Evolutionary conservation across 306 rosid species (phyloP), one percentile per base, ranked within the genome.

Genomic region (barrel medic (Medicago truncatula)): DNA sequence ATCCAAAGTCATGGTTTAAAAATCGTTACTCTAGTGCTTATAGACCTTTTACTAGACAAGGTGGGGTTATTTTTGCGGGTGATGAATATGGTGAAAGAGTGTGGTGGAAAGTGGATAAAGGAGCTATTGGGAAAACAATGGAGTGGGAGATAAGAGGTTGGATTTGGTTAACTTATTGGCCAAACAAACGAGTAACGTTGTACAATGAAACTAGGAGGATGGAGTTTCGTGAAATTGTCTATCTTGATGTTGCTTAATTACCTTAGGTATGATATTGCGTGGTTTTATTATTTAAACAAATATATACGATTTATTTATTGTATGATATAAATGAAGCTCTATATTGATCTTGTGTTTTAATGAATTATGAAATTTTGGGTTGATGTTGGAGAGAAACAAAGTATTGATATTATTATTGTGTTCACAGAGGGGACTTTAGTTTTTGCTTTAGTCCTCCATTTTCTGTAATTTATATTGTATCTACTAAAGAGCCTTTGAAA

Each of bases 91-190:
- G 97, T 44, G 91, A 92, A 39, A 78, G 84, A 1, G 93, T 90
- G 12, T 31, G 72, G 41, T 95, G 98, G 98, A 95, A 92, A 70
- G 90, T 92, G 21, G 93, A 92, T 44, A 90, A 79, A 67, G 67
- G 73, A 9, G 92, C 90, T 20, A 2, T 85, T 12, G 97, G 97
- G 71, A 90, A 71, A 68, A 86, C 87, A 0, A 89, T 90, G 92
- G 98, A 95, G 39, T 92, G 97, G 97, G 97, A 95, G 75, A 82
- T 95, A 1, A 88, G 89, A 73, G 97, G 97, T 39, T 86, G 96
- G 96, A 85, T 95, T 13, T 95, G 96, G 97, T 80, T 95, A 56
- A 92, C 98, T 0, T 92, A 95, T 86, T 95, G 90, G 97, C 97
- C 98, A 41, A 95, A 95, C 71, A 95, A 90, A 57, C 74, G 87